Base-by-base conservation (phyloP, 2,329 filamentous ascomycete genomes). In the Clonostachys solani region DNA sequence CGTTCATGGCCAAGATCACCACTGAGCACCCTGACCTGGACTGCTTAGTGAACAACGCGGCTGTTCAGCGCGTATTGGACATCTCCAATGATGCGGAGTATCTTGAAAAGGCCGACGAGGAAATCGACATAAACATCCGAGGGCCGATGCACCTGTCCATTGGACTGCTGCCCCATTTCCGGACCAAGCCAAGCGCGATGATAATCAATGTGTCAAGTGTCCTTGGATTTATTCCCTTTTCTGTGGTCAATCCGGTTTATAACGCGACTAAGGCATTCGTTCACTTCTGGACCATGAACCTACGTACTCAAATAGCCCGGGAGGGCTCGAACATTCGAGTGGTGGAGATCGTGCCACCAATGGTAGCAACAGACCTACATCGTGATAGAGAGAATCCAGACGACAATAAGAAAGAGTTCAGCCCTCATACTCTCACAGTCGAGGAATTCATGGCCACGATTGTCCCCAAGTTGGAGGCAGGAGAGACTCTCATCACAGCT, bases 11-110 rank as follows among this genome's bases (percentile, higher is more conserved):
- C 40, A 66, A 65, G 15, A 56, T 82, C 40, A 71, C 66, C 4
- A 52, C 50, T 3, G 71, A 79, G 6, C 73, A 82, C 53, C 76
- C 58, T 1, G 59, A 61, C 2, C 57, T 82, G 3, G 78, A 83
- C 60, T 82, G 77, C 52, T 56, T 83, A 1, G 64, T 83, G 56
- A 83, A 82, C 62, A 82, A 83, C 47, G 78, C 78, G 0, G 78
- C 78, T 3, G 74, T 82, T 0, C 78, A 83, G 56, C 62, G 76
- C 3, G 79, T 77, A 0, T 66, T 83, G 2, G 59, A 75, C 15
- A 64, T 78, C 1, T 29, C 59, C 8, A 60, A 62, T 37, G 67
- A 67, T 18, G 55, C 60, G 0, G 66, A 73, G 29, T 74, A 79
- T 40, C 63, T 80, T 0, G 19, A 56, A 12, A 75, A 75, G 47